Conservation (phyloP, 768 basidiomycete species). For the Lentinula boryana region DNA sequence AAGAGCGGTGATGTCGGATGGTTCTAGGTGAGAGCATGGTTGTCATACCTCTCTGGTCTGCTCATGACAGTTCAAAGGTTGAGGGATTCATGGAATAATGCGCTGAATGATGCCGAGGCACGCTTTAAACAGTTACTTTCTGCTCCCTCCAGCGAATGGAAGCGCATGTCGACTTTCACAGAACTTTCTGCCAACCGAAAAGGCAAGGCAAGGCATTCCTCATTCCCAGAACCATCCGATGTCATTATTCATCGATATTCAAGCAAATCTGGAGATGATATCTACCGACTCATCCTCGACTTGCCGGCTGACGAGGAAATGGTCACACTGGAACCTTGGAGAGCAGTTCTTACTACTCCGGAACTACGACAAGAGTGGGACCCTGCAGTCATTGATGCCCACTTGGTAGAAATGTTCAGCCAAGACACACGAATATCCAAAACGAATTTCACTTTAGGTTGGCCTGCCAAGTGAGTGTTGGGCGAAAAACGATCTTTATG, state of each 20-base stretch:
- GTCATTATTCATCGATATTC: constrained; percentile 74
- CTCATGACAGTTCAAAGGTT: constrained; percentile 40
- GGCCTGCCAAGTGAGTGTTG: constrained; percentile 85
- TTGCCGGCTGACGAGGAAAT: constrained; percentile 60
- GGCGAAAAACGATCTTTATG: background rate
- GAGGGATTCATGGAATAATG: constrained; percentile 75
- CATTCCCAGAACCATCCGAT: constrained; percentile 58
- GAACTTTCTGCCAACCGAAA: constrained; percentile 43
- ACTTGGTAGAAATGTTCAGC: constrained; percentile 82
- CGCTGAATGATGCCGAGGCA: constrained; percentile 68
- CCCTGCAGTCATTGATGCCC: constrained; percentile 82
- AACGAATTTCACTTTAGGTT: constrained; percentile 89
- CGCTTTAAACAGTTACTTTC: constrained; percentile 78
- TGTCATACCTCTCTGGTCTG: constrained; percentile 6
- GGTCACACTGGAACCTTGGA: constrained; percentile 70
- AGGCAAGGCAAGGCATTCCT: constrained; percentile 50
- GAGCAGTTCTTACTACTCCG: constrained; percentile 75
- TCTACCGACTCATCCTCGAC: constrained; percentile 81
- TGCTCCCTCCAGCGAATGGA: constrained; percentile 71
- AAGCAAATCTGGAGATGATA: constrained; percentile 63
- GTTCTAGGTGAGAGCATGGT: constrained; percentile 38
- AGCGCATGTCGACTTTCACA: constrained; percentile 50
- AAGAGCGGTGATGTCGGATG: constrained; percentile 43
- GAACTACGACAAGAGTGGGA: constrained; percentile 92
- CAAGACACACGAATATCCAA: constrained; percentile 78